Conservation (phyloP, 352 stramenopile species). For the Blastocystis sp. region DNA sequence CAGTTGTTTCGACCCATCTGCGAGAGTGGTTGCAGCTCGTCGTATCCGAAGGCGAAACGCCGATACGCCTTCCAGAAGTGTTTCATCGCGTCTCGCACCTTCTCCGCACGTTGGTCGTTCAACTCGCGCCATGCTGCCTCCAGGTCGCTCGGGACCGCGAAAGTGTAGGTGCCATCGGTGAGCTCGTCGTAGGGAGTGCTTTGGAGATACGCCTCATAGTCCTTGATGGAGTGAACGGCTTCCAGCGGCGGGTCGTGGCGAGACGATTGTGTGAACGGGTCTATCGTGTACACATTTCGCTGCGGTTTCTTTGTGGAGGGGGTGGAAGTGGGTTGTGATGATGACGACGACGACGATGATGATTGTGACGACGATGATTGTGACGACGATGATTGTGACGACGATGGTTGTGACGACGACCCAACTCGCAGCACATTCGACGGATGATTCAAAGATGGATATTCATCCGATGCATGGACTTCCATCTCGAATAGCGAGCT, state of each 20-base stretch:
- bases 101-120: slow-evolving; percentile 56
- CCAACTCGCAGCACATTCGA: too few relatives aligned
- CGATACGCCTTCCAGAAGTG: slow-evolving; percentile 78
- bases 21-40: slow-evolving; percentile 80
- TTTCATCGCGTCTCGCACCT: slow-evolving; percentile 68
- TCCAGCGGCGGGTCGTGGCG: background rate
- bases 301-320: background rate
- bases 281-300: background rate
- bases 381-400: too few relatives aligned
- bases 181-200: background rate
- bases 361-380: too few relatives aligned
- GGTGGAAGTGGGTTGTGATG: too few relatives aligned
- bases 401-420: too few relatives aligned
- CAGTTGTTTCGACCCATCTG: slow-evolving; percentile 70
- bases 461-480: too few relatives aligned
- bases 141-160: background rate
- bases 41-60: slow-evolving; percentile 80
- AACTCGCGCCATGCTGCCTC: background rate
- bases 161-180: background rate
- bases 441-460: too few relatives aligned
- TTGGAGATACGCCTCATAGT: background rate
- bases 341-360: too few relatives aligned
- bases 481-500: background rate
- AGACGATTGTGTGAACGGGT: background rate
- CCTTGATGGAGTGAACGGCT: background rate